Conservation (phyloP, 805 yeast species). For the Saturnispora quitensis region DNA sequence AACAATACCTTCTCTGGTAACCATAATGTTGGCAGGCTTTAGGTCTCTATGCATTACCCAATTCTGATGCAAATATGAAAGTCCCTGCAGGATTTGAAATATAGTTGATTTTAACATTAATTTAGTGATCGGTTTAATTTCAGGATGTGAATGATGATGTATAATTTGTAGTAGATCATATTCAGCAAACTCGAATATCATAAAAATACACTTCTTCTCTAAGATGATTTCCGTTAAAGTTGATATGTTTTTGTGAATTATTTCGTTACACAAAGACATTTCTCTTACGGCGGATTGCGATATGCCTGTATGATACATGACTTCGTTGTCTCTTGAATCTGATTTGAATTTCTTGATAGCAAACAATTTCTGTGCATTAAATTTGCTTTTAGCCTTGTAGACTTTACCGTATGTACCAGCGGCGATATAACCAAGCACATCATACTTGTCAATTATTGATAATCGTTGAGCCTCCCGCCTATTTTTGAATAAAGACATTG, state of each 20-base stretch:
- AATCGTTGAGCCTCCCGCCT: slow-evolving; percentile 58
- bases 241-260: slow-evolving; percentile 71
- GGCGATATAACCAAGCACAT: slow-evolving; percentile 89
- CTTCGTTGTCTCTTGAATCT: slow-evolving; percentile 80
- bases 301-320: slow-evolving; percentile 83
- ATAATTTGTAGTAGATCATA: slow-evolving; percentile 91
- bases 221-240: slow-evolving; percentile 72
- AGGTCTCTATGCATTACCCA: slow-evolving; percentile 95
- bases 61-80: slow-evolving; percentile 83
- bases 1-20: slow-evolving; percentile 77
- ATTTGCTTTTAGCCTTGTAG: slow-evolving; percentile 66
- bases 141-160: slow-evolving; percentile 90
- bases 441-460: slow-evolving; percentile 77
- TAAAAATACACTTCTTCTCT: slow-evolving; percentile 82
- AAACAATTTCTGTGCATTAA: slow-evolving; percentile 30
- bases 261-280: slow-evolving; percentile 88
- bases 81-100: slow-evolving; percentile 91
- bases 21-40: slow-evolving; percentile 98
- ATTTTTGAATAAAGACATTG: slow-evolving; percentile 49
- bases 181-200: slow-evolving; percentile 95
- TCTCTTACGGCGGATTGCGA: slow-evolving; percentile 95
- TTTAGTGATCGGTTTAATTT: slow-evolving; percentile 67
- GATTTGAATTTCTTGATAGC: slow-evolving; percentile 96
- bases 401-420: slow-evolving; percentile 97
- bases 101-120: slow-evolving; percentile 71